Evolutionary conservation across 2,329 filamentous ascomycete genomes (phyloP), one percentile per base, ranked within the genome.

Genomic region (Clarireedia paspali): DNA sequence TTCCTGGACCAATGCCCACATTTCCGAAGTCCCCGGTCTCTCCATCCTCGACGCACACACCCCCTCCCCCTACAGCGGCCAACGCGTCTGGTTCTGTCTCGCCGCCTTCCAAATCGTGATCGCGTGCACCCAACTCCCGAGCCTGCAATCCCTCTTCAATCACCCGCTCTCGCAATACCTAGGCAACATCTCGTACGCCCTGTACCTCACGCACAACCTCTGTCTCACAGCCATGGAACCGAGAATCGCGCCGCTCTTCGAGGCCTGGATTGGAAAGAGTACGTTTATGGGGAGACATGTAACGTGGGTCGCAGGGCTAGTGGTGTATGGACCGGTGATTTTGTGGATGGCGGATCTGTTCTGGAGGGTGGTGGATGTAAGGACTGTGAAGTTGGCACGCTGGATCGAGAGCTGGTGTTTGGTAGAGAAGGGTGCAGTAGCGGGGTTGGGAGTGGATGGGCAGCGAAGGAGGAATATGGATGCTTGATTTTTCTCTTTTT

Each of bases 201-300:
- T 84, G 3, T 83, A 84, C 61, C 71, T 84, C 6, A 74, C 78
- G n/a, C 80, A 83, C 62, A 80, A 80, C 0, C 74, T 74, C 4
- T 71, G 77, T 12, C 65, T 81, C 7, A 73, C 70, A 3, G 58
- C 55, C 5, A 40, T 67, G 17, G 63, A 66, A 42, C 63, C 64
- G 4, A 26, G 56, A 14, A 49, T 65, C 14, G 47, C 34, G 17
- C 73, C 59, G 1, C 38, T 63, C 7, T 42, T 67, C 14, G 54
- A 63, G 17, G 6, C 15, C 7, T n/a, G 51, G 6, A 61, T 64
- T 42, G 58, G 57, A 30, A 65, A 61, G 15, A 36, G 26, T 10
- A 60, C 61, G 2, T 60, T 62, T 3, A 58, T 56, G 57, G 63
- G 63, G 4, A 49, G 66, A n/a, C 64, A 66, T 47, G 23, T 59